Evolutionary conservation across 495 filamentous ascomycete genomes (phyloP), one percentile per base, ranked within the genome.

Genomic region (Elaphomyces granulatus): DNA sequence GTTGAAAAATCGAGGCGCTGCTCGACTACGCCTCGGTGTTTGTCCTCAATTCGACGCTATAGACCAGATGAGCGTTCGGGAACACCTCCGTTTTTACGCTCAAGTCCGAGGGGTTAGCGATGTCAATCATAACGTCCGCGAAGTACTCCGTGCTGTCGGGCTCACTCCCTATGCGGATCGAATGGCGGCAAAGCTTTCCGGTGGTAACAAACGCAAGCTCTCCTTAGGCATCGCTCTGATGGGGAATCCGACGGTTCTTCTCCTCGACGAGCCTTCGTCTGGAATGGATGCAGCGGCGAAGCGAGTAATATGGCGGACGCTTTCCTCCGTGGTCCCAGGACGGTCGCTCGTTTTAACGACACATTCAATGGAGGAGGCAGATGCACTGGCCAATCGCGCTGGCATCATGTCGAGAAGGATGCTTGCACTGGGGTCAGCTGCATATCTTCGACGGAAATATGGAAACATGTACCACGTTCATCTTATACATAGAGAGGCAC

Each of bases 11-110:
- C 72, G 82, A 16, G 71, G 74, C 2, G 57, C 66, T 10, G 86
- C 85, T 2, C 67, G 86, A 21, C 55, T 70, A 1, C 69, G 81
- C 49, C 72, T 92, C 1, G 86, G 86, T 31, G 85, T 92, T 8
- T 68, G 64, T 34, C 65, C 66, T 2, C 66, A 69, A 42, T 59
- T 66, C 41, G 72, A 74, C 41, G 72, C 72, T 15, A 72, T 72
- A 49, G 73, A 77, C 54, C 58, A 68, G 35, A 69, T 73, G 68
- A 71, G 69, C 6, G 65, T 69, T 17, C 48, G 58, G 16, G 70
- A 77, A 48, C 71, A 75, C 40, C 56, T 77, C 20, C 52, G 53
- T 32, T 76, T 77, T 55, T 77, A 76, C 44, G 73, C 73, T 10
- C 60, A 63, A 15, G 63, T 70, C 7, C 58, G 71, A 4, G 72